Conservation (phyloP, 2,329 filamentous ascomycete species). For the Colletotrichum tropicicola region DNA sequence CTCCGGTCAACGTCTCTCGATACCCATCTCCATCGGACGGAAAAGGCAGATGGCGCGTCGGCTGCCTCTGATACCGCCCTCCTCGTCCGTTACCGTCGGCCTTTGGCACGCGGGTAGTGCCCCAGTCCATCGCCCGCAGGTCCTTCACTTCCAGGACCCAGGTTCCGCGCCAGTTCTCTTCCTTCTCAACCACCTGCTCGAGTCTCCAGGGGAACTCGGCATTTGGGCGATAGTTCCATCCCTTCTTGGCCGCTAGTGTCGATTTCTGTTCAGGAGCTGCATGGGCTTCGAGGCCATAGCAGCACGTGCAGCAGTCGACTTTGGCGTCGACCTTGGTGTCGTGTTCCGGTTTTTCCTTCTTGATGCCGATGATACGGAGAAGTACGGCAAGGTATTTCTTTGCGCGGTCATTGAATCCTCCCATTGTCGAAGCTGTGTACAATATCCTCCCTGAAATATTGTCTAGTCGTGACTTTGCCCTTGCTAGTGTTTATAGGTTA, state of each 20-base stretch:
- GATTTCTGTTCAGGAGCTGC: background rate
- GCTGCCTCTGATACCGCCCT: slow-evolving; percentile 27
- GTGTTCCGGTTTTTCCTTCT: background rate
- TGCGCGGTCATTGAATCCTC: background rate
- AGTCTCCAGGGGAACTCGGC: slow-evolving; percentile 31
- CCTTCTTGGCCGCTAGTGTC: background rate
- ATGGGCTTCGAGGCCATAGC: background rate
- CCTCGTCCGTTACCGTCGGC: background rate
- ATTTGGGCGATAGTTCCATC: slow-evolving; percentile 1
- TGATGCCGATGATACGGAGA: background rate
- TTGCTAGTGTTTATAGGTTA: no score
- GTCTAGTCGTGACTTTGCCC: no score
- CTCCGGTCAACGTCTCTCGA: slow-evolving; percentile 19
- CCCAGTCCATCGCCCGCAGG: slow-evolving; percentile 31
- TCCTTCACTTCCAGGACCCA: slow-evolving; percentile 34
- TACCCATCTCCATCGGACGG: background rate
- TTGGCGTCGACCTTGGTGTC: background rate
- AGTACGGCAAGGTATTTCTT: background rate
- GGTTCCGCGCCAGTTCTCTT: slow-evolving; percentile 35
- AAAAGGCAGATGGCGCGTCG: slow-evolving; percentile 32
- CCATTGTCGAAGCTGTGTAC: background rate
- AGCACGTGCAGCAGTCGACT: background rate
- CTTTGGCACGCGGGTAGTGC: slow-evolving; percentile 24
- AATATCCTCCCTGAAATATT: background rate
- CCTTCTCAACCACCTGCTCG: slow-evolving; percentile 26